Evolutionary conservation across 2,329 filamentous ascomycete genomes (phyloP).

Genomic region (Clarireedia sp.): DNA sequence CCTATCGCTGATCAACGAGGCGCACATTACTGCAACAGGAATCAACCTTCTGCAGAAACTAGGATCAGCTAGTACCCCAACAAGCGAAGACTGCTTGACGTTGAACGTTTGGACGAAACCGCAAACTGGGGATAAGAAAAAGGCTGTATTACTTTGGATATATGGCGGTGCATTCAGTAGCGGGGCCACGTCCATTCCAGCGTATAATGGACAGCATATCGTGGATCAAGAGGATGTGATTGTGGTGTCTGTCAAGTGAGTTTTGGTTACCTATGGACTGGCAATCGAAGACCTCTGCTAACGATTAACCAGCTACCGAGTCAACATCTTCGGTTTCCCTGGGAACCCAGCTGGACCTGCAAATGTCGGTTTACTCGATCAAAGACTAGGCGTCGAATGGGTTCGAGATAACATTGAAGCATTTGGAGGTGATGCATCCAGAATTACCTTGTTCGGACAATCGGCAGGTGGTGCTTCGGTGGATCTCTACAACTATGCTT

Average conservation of each 20-base stretch:
- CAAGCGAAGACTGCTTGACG: conserved; percentile 33
- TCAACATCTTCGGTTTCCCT: conserved; percentile 34
- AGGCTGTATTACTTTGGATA: conserved; percentile 37
- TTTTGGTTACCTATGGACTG: conserved; percentile 8
- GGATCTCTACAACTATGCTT: conserved; percentile 29
- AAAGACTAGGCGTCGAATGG: conserved; percentile 52
- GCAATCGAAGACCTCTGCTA: conserved; percentile 1
- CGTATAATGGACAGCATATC: conserved; percentile 36
- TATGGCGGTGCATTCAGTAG: conserved; percentile 33
- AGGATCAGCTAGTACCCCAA: neutral
- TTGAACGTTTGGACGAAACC: conserved; percentile 33
- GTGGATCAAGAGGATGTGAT: conserved; percentile 36
- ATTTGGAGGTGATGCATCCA: conserved; percentile 51
- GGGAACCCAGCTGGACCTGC: conserved; percentile 22
- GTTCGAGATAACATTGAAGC: conserved; percentile 48
- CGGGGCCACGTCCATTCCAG: conserved; percentile 32
- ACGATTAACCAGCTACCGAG: conserved; percentile 28
- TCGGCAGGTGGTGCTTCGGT: conserved; percentile 49
- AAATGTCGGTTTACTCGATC: conserved; percentile 58
- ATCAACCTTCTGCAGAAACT: neutral
- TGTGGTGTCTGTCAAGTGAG: conserved; percentile 41
- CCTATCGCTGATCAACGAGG: neutral
- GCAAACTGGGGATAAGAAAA: conserved; percentile 24
- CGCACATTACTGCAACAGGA: neutral
- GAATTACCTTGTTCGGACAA: conserved; percentile 49